A percentile compares a stretch with the other conserved stretches of the same genome.
Conservation (phyloP, 352 stramenopile genomes). For the Globisporangium okanoganense region DNA sequence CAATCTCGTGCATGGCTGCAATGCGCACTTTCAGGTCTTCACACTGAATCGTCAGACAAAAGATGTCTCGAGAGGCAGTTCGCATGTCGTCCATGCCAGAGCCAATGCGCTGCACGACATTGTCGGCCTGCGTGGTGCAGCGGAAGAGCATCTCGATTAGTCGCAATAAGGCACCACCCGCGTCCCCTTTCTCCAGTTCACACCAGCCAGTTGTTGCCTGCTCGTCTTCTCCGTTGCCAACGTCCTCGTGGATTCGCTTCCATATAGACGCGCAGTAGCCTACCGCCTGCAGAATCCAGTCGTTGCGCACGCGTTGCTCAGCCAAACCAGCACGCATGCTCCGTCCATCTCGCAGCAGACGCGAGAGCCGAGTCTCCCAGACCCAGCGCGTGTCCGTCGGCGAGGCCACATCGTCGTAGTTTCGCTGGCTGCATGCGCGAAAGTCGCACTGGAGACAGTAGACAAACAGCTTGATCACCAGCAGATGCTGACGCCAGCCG, state of each 20-base stretch:
- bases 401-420: not conserved
- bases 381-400: not conserved
- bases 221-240: not conserved
- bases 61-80: not conserved
- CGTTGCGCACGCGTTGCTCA: not conserved
- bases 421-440: not conserved
- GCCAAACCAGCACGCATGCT: not conserved
- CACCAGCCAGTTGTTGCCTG: not conserved
- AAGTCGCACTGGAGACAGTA: not conserved
- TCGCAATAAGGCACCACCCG: not conserved
- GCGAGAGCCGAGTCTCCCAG: not conserved
- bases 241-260: not conserved
- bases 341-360: not conserved
- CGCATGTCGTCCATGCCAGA: not conserved
- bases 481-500: not conserved
- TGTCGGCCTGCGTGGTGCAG: not conserved
- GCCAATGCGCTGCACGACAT: not conserved
- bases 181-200: not conserved
- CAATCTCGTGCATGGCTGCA: not conserved
- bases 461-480: slow-evolving; percentile 1
- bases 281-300: not conserved
- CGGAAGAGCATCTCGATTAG: not conserved
- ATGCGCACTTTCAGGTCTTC: not conserved
- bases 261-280: not conserved
- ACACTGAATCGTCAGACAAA: not conserved